Evolutionary conservation across 1,139 yeast genomes (phyloP), one percentile per base, ranked within the genome.

Genomic region (Candida dubliniensis): DNA sequence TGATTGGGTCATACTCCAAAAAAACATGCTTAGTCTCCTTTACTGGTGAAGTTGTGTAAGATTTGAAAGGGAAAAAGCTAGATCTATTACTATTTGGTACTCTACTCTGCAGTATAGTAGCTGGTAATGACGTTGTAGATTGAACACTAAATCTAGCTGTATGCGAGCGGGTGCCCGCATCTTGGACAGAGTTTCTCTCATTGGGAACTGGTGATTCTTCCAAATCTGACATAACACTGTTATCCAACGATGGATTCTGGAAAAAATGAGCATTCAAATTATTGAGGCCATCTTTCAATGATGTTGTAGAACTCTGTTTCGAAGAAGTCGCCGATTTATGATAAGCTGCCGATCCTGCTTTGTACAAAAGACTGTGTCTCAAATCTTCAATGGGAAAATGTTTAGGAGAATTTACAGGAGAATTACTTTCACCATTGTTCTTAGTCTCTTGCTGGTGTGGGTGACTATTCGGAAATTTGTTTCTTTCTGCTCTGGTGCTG

Each of bases 1-100:
- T 84, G 3, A 87, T 78, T 0, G 98, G 98, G 62, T 93, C 96
- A 61, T 87, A 90, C 53, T 90, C 96, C 40, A 93, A 76, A 38
- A 78, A 81, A 6, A 95, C 90, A 48, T 79, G 79, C 49, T 80
- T 84, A 0, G 98, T 91, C 63, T 93, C 98, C 57, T 86, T 89
- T 8, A 93, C 96, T 3, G 64, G 53, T 11, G 49, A 41, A 26
- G 45, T 31, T 31, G 44, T 45, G 31, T 35, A 44, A 27, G 48
- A 42, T 32, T 44, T 46, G 11, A 14, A 43, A 8, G 49, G 47
- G 32, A 37, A 38, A 26, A 13, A 38, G n/a, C 30, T 40, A 3
- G 46, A 37, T 10, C 24, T 14, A 13, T 18, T 35, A 25, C 29
- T 34, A 27, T 30, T 33, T 8, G 37, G 8, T 12, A 34, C 29